These are phyloP conservation scores for Oidiodendron maius DNA, from an alignment of 495 filamentous ascomycete genomes.

Conservation along the genomic window DNA sequence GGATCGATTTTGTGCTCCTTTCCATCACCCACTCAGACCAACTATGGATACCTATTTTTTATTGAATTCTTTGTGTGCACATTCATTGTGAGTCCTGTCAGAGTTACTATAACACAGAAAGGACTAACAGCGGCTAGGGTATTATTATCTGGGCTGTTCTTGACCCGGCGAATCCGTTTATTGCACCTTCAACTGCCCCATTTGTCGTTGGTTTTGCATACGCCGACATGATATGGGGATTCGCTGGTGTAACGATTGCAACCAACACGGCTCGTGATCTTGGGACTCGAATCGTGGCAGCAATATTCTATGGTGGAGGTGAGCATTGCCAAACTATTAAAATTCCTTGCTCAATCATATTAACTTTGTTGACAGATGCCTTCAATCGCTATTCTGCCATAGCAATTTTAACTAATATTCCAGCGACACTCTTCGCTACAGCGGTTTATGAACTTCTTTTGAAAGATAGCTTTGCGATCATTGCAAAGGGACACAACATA, in stretches of 20 bases:
- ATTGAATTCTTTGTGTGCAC: conserved; percentile 48
- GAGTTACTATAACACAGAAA: not conserved
- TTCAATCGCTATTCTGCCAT: conserved; percentile 44
- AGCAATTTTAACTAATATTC: conserved; percentile 43
- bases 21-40: conserved; percentile 36
- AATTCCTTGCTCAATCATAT: conserved; percentile 28
- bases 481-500: conserved; percentile 37
- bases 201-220: conserved; percentile 46
- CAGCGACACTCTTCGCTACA: conserved; percentile 46
- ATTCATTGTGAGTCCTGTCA: conserved; percentile 30
- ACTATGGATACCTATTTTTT: conserved; percentile 44
- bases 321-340: not conserved
- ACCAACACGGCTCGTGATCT: conserved; percentile 48
- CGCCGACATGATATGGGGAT: conserved; percentile 43
- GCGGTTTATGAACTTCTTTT: conserved; percentile 45
- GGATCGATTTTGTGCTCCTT: conserved; percentile 40
- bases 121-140: conserved; percentile 18
- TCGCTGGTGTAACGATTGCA: conserved; percentile 40
- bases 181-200: conserved; percentile 35
- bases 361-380: conserved; percentile 23
- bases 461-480: conserved; percentile 41
- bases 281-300: conserved; percentile 46
- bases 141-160: conserved; percentile 48
- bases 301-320: conserved; percentile 33
- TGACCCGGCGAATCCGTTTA: conserved; percentile 49